Percentiles rank a stretch among this genome's conserved stretches.
phyloP scores from a whole-genome alignment of 768 basidiomycete species.

The Podaxis mareebaensis region DNA sequence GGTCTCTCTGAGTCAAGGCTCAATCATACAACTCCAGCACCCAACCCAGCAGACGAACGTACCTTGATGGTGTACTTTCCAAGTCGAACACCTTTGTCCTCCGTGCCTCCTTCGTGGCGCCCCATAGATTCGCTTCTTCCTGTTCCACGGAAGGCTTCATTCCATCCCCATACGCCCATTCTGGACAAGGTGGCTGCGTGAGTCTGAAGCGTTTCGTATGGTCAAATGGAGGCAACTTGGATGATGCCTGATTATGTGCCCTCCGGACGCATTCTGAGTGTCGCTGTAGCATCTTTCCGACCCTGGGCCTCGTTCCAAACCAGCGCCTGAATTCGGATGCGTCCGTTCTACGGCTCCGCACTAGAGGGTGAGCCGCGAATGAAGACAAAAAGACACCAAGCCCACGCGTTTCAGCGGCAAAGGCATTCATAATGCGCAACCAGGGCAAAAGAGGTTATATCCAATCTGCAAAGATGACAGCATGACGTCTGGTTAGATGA shows the following conservation, averaged over 20 bases:
- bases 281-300: not conserved
- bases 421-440: not conserved
- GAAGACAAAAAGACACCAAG: not conserved
- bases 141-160: constrained; percentile 25
- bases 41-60: not conserved
- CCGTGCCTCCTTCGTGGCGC: constrained; percentile 13
- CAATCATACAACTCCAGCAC: constrained; percentile 2
- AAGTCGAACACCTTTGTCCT: constrained; percentile 43
- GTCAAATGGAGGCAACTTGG: constrained; percentile 24
- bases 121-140: constrained; percentile 21
- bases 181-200: constrained; percentile 38
- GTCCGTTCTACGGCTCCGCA: not conserved
- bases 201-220: constrained; percentile 29
- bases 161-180: constrained; percentile 46
- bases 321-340: not conserved
- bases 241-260: constrained; percentile 1
- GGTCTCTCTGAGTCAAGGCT: constrained; percentile 28
- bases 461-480: not conserved
- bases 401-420: not conserved
- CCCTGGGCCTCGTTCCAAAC: constrained; percentile 2
- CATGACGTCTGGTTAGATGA: not conserved
- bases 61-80: constrained; percentile 32
- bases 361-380: not conserved
- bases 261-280: constrained; percentile 9
- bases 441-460: not conserved